phyloP scores from a whole-genome alignment of 257 asterid genomes.

The Nicotiana paniculata region DNA sequence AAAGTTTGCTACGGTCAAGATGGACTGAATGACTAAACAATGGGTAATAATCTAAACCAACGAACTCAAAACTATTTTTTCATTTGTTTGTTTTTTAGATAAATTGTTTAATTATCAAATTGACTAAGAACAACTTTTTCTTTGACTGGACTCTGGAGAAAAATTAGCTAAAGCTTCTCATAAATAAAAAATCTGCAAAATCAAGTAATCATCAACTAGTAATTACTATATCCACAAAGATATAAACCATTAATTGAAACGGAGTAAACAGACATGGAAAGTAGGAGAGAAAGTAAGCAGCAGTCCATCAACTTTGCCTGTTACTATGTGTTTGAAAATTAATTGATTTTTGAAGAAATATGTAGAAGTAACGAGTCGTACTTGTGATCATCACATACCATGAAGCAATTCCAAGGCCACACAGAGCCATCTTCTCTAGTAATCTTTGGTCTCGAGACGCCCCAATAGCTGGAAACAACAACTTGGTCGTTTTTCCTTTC shows the following conservation, averaged over 20 bases:
- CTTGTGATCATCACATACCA: conserved; percentile 37
- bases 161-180: too few relatives aligned
- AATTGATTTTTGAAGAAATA: neutral
- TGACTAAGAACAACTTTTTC: too few relatives aligned
- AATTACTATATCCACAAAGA: neutral
- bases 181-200: neutral
- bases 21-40: too few relatives aligned
- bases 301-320: neutral
- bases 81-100: too few relatives aligned
- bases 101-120: too few relatives aligned
- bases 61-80: too few relatives aligned
- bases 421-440: conserved; percentile 71
- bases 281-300: neutral
- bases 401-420: conserved; percentile 97
- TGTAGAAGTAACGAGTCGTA: neutral
- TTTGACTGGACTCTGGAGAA: too few relatives aligned
- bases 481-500: conserved; percentile 18
- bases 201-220: neutral
- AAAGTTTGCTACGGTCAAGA: too few relatives aligned
- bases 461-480: conserved; percentile 78
- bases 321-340: neutral
- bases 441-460: conserved; percentile 49
- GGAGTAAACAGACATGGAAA: neutral
- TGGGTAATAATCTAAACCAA: too few relatives aligned
- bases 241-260: neutral